phyloP scores from a whole-genome alignment of 177 flowering plant genomes.

The Vitis hybrid region DNA sequence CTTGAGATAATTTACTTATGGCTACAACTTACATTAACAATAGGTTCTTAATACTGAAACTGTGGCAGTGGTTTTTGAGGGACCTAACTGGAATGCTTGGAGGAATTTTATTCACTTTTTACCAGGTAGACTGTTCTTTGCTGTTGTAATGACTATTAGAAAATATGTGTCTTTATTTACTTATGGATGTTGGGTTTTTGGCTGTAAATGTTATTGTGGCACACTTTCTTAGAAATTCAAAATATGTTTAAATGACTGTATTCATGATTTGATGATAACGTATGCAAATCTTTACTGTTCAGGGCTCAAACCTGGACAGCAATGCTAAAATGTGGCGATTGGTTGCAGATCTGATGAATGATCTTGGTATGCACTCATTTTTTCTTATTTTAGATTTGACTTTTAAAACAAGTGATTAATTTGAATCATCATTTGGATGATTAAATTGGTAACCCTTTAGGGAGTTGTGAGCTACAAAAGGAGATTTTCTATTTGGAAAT shows the following conservation, averaged over 20 bases:
- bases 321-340: conserved; percentile 99
- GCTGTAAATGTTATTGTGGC: background rate
- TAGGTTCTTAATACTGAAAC: conserved; percentile 14
- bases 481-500: too few relatives aligned
- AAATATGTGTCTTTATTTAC: background rate
- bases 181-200: background rate
- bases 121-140: conserved; percentile 56
- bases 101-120: conserved; percentile 90
- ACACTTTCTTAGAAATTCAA: background rate
- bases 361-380: conserved; percentile 55
- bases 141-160: background rate
- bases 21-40: background rate
- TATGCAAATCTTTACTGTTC: conserved; percentile 9
- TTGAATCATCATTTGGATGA: too few relatives aligned
- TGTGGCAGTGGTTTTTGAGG: conserved; percentile 92
- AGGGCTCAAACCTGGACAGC: conserved; percentile 92
- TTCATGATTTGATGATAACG: background rate
- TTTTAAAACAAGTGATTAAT: background rate
- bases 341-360: conserved; percentile 98
- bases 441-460: too few relatives aligned
- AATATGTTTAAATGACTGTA: background rate
- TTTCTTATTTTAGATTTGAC: background rate
- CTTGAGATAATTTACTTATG: too few relatives aligned
- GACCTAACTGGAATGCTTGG: conserved; percentile 99
- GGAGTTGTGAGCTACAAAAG: too few relatives aligned